Percentiles rank a stretch among this genome's conserved stretches.
Conservation (phyloP, 2,329 filamentous ascomycete species). For the Ascochyta lentis region DNA sequence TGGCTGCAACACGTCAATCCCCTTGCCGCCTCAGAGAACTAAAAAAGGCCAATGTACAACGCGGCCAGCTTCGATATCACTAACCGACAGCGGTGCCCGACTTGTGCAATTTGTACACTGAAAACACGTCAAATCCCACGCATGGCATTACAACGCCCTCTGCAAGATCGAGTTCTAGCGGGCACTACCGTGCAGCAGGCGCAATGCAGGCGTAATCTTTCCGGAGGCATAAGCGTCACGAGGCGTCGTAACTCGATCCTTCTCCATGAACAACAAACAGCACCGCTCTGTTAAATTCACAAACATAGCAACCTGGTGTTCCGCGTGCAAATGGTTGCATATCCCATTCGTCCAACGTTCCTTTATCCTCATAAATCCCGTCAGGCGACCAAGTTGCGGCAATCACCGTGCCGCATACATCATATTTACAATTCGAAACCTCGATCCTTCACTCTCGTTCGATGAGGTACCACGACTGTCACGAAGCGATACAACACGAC, state of each 20-base stretch:
- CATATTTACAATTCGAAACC: background rate
- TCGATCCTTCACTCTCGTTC: background rate
- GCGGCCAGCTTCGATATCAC: background rate
- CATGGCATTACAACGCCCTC: background rate
- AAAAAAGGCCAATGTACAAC: background rate
- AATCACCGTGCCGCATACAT: background rate
- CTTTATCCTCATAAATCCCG: background rate
- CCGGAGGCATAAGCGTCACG: background rate
- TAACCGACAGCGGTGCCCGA: background rate
- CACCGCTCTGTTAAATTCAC: no score
- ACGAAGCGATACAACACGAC: background rate
- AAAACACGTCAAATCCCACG: background rate
- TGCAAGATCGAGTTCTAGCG: background rate
- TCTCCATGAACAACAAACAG: background rate
- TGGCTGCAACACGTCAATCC: background rate
- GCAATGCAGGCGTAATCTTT: background rate
- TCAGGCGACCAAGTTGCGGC: no score
- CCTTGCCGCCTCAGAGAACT: background rate
- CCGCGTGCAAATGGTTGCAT: background rate
- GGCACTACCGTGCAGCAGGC: background rate
- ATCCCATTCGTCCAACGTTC: background rate
- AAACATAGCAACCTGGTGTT: no score
- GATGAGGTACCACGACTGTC: constrained; percentile 2
- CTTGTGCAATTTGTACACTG: background rate
- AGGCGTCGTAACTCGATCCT: background rate